These are phyloP conservation scores for Lichtheimia corymbifera DNA, from an alignment of 371 early-diverging fungal species.

Conservation along the genomic window DNA sequence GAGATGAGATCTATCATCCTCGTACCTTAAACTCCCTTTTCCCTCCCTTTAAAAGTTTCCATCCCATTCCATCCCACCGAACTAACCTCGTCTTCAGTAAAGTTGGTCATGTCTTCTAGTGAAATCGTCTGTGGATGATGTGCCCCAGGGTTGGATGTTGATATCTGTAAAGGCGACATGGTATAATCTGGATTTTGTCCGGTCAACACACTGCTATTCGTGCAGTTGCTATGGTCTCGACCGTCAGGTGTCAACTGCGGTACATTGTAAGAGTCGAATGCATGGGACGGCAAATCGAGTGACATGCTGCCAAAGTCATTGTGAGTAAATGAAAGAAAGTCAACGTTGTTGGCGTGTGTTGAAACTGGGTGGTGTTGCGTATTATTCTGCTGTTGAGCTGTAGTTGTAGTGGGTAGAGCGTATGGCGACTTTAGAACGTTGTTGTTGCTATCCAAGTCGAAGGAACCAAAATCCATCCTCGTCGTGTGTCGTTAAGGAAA, in stretches of 20 bases:
- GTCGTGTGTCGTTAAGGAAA: too few relatives aligned
- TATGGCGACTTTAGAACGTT: too few relatives aligned
- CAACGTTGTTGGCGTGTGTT: conserved; percentile 8
- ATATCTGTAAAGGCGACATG: conserved; percentile 47
- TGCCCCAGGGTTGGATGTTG: conserved; percentile 12
- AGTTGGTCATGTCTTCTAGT: background rate
- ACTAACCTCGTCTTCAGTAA: background rate
- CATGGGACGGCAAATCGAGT: background rate
- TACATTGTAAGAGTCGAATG: conserved; percentile 7
- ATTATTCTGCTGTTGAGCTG: too few relatives aligned
- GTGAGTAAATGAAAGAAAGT: conserved; percentile 34
- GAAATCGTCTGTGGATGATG: too few relatives aligned
- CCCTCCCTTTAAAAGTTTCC: background rate
- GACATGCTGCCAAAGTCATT: background rate
- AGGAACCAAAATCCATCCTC: too few relatives aligned
- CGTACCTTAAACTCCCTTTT: background rate
- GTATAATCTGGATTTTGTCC: conserved; percentile 44
- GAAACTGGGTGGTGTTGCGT: background rate
- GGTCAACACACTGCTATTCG: conserved; percentile 35
- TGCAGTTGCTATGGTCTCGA: conserved; percentile 20
- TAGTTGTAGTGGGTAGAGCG: too few relatives aligned
- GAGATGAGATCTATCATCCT: background rate
- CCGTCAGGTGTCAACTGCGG: conserved; percentile 45
- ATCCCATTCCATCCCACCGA: background rate
- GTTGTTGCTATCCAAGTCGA: too few relatives aligned